Base-by-base conservation (phyloP, 1,284 basidiomycete species). In the Apiotrichum laibachii region DNA sequence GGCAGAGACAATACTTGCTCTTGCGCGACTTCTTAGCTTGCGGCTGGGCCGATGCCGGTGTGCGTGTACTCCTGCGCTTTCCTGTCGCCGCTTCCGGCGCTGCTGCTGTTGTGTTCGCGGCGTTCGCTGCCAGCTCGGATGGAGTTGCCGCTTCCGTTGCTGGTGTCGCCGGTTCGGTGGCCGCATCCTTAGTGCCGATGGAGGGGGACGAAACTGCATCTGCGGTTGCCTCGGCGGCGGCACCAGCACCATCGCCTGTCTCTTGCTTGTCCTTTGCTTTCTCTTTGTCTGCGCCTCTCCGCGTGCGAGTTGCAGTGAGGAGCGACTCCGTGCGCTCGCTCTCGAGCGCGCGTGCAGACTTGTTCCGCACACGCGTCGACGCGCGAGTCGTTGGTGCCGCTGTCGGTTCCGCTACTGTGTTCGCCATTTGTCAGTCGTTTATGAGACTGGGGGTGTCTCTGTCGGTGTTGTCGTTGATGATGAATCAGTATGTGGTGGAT, bases 1-100 rank as follows among this genome's bases (percentile, higher is more conserved):
- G 67, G 53, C 75, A 75, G 2, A 71, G 16, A 56, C 73, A 75
- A 50, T 71, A 75, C 33, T 66, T 64, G 40, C 63, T 65, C 40
- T 62, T 57, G 18, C 64, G 50, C 8, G 50, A 34, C 52, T 53
- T 59, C 57, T 60, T 64, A 54, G 56, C 57, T 31, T 18, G 26
- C 21, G 37, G 37, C 37, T 11, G 37, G 26, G 26, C 26, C 26
- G 26, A 31, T 31, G 21, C 26, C 48, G 37, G 39, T 43, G 44
- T 19, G 21, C 44, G 21, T 31, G 18, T 26, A 45, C 57, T 42
- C 56, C 64, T 66, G 26, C 26, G 26, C 62, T 66, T 71, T 39
- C 62, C 61, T 42, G 64, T 65, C 16, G 49, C 8, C 12, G 35
- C 21, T 8, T 34, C 31, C 10, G 47, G 31, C 13, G 3, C 18